phyloP scores from a whole-genome alignment of 2,329 filamentous ascomycete species.

The Calonectria pauciramosa region DNA sequence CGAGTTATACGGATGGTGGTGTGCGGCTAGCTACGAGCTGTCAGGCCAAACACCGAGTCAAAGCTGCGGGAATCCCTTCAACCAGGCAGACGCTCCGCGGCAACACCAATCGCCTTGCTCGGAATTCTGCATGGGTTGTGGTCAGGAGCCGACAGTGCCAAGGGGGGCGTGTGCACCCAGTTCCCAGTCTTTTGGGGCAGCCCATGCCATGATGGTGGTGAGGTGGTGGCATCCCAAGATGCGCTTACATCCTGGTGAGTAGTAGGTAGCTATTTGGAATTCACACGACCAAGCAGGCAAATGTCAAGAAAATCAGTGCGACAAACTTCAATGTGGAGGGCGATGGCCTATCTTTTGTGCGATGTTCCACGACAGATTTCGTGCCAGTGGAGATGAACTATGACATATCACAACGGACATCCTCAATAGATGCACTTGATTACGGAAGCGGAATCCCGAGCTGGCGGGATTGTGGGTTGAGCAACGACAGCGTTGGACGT shows the following conservation, averaged over 20 bases:
- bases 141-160: background rate
- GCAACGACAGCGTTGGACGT: background rate
- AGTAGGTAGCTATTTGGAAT: background rate
- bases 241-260: background rate
- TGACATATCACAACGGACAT: background rate
- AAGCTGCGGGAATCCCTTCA: background rate
- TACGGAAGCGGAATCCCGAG: background rate
- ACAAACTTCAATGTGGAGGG: background rate
- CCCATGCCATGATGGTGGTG: background rate
- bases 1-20: background rate
- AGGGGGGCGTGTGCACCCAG: slow-evolving; percentile 1
- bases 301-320: background rate
- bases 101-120: background rate
- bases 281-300: background rate
- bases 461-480: background rate
- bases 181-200: slow-evolving; percentile 13
- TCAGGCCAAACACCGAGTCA: background rate
- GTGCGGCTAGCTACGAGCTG: background rate
- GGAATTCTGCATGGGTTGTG: background rate
- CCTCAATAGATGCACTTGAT: background rate
- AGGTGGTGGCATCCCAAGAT: background rate
- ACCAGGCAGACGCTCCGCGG: background rate
- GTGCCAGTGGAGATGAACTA: background rate
- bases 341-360: background rate
- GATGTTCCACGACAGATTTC: background rate